These are phyloP conservation scores for Trichoderma polysporum DNA, from an alignment of 2,329 filamentous ascomycete species.

Conservation along the genomic window DNA sequence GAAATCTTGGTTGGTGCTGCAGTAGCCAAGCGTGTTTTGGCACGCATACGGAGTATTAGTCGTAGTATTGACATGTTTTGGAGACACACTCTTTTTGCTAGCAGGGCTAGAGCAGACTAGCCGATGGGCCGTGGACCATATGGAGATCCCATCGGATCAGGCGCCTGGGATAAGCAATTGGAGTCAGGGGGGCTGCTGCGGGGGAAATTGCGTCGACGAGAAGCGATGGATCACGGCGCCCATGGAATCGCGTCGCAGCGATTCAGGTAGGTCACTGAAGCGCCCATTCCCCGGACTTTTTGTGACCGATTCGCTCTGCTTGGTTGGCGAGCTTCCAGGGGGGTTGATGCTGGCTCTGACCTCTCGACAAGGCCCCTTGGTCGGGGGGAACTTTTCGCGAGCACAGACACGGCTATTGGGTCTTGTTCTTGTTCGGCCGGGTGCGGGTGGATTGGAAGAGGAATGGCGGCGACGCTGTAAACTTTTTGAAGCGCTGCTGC, in stretches of 20 bases:
- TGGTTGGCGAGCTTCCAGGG: not conserved
- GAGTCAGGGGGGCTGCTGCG: conserved; percentile 20
- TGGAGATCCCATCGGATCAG: conserved; percentile 24
- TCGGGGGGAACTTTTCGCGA: not conserved
- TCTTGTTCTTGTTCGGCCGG: not conserved
- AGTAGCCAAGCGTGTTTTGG: not conserved
- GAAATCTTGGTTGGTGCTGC: conserved; percentile 10
- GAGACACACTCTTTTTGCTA: not conserved
- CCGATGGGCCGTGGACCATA: conserved; percentile 19
- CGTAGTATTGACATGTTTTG: conserved; percentile 15
- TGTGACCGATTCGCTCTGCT: conserved; percentile 10
- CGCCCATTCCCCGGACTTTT: conserved; percentile 16
- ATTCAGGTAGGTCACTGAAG: conserved; percentile 6
- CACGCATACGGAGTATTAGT: not conserved
- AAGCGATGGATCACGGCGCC: not conserved
- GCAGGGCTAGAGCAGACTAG: conserved; percentile 18
- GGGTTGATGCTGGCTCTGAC: not conserved
- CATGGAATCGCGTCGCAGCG: not conserved
- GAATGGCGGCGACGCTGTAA: not conserved
- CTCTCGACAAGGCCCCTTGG: not conserved
- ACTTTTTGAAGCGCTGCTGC: not conserved
- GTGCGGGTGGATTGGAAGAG: not conserved
- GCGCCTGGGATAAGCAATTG: conserved; percentile 19
- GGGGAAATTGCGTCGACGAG: conserved; percentile 23
- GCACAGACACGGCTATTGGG: not conserved